phyloP scores from a whole-genome alignment of 176 grass and related monocot species.

The Pontederia paniculata region DNA sequence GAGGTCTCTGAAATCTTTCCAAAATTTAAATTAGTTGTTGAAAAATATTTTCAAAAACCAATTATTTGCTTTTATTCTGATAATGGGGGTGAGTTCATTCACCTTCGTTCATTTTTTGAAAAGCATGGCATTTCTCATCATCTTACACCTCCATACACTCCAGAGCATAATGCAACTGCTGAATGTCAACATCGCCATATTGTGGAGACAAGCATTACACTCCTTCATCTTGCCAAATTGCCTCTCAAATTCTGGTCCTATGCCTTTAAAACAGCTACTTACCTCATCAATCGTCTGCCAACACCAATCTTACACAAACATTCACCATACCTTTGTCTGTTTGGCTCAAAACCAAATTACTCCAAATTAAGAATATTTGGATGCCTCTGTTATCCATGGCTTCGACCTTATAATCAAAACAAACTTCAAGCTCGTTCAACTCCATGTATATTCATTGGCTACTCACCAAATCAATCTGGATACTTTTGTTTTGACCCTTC shows the following conservation, averaged over 20 bases:
- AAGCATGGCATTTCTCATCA: background rate
- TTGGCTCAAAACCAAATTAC: background rate
- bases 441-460: no score
- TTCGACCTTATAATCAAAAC: background rate
- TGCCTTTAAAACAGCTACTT: background rate
- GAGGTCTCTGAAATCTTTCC: background rate
- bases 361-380: background rate
- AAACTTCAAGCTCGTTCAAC: background rate
- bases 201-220: background rate
- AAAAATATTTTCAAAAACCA: background rate
- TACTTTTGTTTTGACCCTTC: no score
- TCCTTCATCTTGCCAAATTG: background rate
- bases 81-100: background rate
- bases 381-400: background rate
- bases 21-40: background rate
- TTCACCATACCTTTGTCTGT: background rate
- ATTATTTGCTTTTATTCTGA: background rate
- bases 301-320: background rate
- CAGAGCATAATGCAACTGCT: background rate
- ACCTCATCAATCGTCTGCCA: background rate
- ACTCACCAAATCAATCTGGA: no score
- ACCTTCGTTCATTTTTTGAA: background rate
- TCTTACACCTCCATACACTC: background rate
- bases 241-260: background rate
- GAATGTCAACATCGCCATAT: background rate